Evolutionary conservation across 768 basidiomycete species (phyloP), one percentile per base, ranked within the genome.

Genomic region (Naganishia friedmannii): DNA sequence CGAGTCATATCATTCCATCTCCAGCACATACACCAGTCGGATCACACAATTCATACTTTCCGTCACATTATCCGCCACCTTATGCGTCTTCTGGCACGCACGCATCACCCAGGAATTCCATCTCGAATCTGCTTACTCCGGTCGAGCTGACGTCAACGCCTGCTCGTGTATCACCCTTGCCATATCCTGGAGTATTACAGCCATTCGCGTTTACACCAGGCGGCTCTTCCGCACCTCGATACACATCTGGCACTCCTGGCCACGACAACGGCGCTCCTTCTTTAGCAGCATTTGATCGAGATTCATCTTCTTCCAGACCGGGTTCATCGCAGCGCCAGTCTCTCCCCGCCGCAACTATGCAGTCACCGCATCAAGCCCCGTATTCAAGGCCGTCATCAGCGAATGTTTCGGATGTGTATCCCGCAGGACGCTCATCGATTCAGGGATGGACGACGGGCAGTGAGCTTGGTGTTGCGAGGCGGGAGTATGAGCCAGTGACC

Each of bases 121-220:
- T 51, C 48, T 51, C 48, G 48, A 21, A 51, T 51, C 48, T 51
- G 6, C 48, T 51, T 12, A 51, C 48, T 26, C 48, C 48, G 29
- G 26, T 34, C 21, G 54, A 55, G 29, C 5, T 58, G 31, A 21
- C 34, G 15, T 37, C 57, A 39, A 34, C 57, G 10, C 57, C 57
- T 23, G n/a, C 8, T 23, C 32, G 57, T n/a, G 31, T 8, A 39
- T 34, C 60, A 21, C 32, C 39, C 21, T 26, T 45, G 12, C 39
- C 60, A 34, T 39, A 58, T 37, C 9, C 37, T 37, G 32, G n/a
- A 37, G 32, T 6, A 23, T n/a, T 21, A 23, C 57, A 58, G 42
- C 39, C 60, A 12, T 63, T 63, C 23, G 60, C 60, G 29, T 63
- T 45, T 23, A 63, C 60, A 29, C 54, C 54, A 32, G 54, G 54